phyloP scores from a whole-genome alignment of 306 rosid species.

The Gillenia trifoliata region DNA sequence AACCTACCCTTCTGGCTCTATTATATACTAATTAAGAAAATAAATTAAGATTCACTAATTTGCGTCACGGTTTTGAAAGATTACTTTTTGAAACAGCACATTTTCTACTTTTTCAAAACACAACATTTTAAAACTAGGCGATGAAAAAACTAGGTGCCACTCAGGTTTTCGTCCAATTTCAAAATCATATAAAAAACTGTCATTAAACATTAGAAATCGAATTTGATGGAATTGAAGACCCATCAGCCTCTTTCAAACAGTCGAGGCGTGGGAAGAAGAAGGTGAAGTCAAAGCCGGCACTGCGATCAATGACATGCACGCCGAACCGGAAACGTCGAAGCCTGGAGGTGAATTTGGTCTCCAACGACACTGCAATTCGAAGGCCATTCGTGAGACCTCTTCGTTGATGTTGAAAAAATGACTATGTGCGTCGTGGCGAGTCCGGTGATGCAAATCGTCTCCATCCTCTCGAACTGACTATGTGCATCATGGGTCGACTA shows the following conservation, averaged over 20 bases:
- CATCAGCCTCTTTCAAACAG: conserved; percentile 73
- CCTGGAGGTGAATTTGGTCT: conserved; percentile 63
- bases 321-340: conserved; percentile 81
- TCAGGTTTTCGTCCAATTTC: too few species aligned
- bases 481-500: too few species aligned
- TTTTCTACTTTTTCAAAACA: too few species aligned
- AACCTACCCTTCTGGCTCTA: background rate
- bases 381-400: conserved; percentile 96
- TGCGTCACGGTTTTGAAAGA: background rate
- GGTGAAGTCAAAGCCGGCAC: conserved; percentile 58
- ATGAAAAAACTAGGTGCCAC: too few species aligned
- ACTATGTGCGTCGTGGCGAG: too few species aligned
- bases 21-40: background rate
- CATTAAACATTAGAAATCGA: conserved; percentile 11
- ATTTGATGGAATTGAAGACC: conserved; percentile 22
- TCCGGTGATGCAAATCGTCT: too few species aligned
- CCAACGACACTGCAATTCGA: conserved; percentile 41
- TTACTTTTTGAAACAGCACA: too few species aligned
- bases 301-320: conserved; percentile 23
- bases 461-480: too few species aligned
- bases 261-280: conserved; percentile 64
- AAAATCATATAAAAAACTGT: too few species aligned
- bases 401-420: conserved; percentile 64
- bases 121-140: too few species aligned
- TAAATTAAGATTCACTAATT: background rate